Evolutionary conservation across 176 grass and related monocot species (phyloP), one percentile per base, ranked within the genome.

Genomic region (Tuctoria greenei): DNA sequence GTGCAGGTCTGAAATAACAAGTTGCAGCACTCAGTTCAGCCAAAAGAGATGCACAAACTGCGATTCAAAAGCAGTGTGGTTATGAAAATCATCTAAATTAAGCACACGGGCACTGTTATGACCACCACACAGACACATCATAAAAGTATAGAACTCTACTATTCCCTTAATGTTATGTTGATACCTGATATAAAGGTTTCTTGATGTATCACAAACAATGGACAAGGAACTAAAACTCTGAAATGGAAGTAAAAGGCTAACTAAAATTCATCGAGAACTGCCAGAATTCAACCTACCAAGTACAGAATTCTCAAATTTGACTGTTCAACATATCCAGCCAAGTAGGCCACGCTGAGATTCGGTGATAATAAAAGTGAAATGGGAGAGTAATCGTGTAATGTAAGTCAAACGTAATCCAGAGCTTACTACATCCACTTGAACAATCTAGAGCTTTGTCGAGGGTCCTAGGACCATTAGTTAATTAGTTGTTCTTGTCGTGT

Each of bases 361-460:
- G 43, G 41, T 34, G 47, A 65, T 5, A 68, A 77, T 20, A 24
- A 16, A 16, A 37, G 49, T 75, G n/a, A 76, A 16, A 76, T 54
- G 1, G 10, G 17, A 38, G 21, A 67, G 27, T 14, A 66, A 85
- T 64, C 51, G 49, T 73, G 61, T 27, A 66, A 76, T 55, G 36
- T 6, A 73, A 35, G 44, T 77, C 46, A 77, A 82, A 17, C 72
- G 10, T n/a, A 72, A 71, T 50, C 54, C 2, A 65, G 80, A 88
- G 8, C 63, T 69, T 25, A 31, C 11, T n/a, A 83, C 55, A 8
- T 6, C 44, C 14, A 74, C 31, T 57, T 79, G 64, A 75, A 52
- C 68, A 64, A 84, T 65, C 45, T 60, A 60, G 60, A 66, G 10
- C 45, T 10, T 41, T 69, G 65, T 4, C 45, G 15, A 70, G 26